Conservation (phyloP, 106 monocot genomes). For the Dioscorea alata region DNA sequence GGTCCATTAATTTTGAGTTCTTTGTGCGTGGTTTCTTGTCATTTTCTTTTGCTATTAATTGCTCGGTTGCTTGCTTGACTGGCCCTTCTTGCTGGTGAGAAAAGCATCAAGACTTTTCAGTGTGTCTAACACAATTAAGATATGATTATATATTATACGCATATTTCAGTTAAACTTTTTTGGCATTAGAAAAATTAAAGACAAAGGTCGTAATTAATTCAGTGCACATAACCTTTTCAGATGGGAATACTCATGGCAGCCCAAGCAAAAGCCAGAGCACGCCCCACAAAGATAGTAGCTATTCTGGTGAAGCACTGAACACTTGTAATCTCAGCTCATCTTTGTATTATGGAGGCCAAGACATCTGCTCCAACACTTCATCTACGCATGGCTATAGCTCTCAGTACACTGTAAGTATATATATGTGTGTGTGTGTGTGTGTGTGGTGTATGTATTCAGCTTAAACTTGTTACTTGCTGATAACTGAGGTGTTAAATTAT, state of each 20-base stretch:
- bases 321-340: constrained; percentile 7
- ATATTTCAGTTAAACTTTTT: too few species aligned
- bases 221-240: not conserved
- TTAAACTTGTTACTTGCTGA: not conserved
- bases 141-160: too few species aligned
- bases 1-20: too few species aligned
- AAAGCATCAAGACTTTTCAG: too few species aligned
- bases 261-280: not conserved
- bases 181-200: not conserved
- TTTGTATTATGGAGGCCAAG: constrained; percentile 15
- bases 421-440: too few species aligned
- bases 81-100: too few species aligned
- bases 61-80: too few species aligned
- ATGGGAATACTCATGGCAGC: constrained; percentile 5
- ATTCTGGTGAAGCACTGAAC: not conserved
- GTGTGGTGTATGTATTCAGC: too few species aligned
- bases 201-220: not conserved
- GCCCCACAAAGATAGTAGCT: constrained; percentile 1
- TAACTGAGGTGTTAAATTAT: not conserved
- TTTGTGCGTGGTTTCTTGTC: too few species aligned
- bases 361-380: not conserved
- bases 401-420: constrained; percentile 5
- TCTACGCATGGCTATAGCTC: not conserved
- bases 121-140: too few species aligned
- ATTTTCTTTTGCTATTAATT: too few species aligned